A percentile compares a stretch with the other conserved stretches of the same genome.
Evolutionary conservation across 2,329 filamentous ascomycete genomes (phyloP).

Genomic region (Cladosporium sp.): DNA sequence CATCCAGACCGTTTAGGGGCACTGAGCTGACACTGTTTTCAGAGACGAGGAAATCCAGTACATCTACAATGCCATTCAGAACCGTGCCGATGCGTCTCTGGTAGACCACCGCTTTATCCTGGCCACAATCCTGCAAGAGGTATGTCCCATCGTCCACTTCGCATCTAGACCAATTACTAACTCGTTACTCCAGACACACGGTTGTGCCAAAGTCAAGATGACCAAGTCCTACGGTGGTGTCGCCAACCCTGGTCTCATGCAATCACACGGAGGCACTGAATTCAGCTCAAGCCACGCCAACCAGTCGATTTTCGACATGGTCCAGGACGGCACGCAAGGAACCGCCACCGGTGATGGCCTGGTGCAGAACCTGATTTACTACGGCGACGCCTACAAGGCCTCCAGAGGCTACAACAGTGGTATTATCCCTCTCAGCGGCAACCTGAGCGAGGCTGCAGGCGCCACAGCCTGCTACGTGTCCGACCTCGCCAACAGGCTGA

Average conservation of each 20-base stretch:
- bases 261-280: constrained; percentile 37
- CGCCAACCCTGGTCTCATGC: constrained; percentile 46
- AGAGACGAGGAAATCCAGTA: constrained; percentile 33
- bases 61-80: constrained; percentile 36
- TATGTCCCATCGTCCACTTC: background rate
- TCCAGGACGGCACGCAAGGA: constrained; percentile 42
- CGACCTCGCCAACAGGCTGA: constrained; percentile 49
- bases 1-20: background rate
- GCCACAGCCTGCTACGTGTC: constrained; percentile 49
- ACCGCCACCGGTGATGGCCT: constrained; percentile 41
- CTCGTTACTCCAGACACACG: constrained; percentile 27
- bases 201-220: constrained; percentile 40
- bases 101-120: constrained; percentile 42
- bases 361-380: constrained; percentile 33
- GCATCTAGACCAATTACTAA: background rate
- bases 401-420: constrained; percentile 50
- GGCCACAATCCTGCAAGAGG: constrained; percentile 43
- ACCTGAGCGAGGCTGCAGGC: constrained; percentile 42
- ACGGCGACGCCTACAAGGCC: constrained; percentile 37
- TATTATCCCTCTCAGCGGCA: constrained; percentile 26
- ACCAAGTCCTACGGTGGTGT: constrained; percentile 37
- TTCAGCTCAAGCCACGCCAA: constrained; percentile 31
- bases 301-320: constrained; percentile 35
- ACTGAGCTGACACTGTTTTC: background rate
- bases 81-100: constrained; percentile 29